phyloP scores from a whole-genome alignment of 2,329 filamentous ascomycete species.

The Blastomyces emzantsi region DNA sequence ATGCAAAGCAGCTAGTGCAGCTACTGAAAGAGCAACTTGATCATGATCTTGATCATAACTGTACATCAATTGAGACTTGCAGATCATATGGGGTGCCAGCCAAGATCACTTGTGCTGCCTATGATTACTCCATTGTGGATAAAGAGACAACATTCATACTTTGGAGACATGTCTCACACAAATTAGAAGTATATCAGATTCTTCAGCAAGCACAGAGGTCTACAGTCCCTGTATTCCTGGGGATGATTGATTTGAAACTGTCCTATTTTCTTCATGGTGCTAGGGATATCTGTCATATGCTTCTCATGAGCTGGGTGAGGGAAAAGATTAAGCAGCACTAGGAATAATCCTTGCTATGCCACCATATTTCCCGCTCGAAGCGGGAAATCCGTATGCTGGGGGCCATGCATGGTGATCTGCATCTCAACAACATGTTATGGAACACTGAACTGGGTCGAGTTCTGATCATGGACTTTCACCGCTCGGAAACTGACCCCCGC shows the following conservation, averaged over 20 bases:
- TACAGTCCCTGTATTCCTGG: constrained; percentile 24
- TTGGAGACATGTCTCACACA: constrained; percentile 21
- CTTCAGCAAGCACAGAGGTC: constrained; percentile 21
- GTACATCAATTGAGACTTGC: constrained; percentile 22
- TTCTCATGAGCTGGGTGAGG: constrained; percentile 24
- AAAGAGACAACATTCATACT: constrained; percentile 19
- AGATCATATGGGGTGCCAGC: constrained; percentile 23
- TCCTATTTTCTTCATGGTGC: constrained; percentile 24
- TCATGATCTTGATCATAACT: constrained; percentile 22
- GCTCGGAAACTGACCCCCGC: too few relatives aligned
- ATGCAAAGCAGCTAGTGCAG: constrained; percentile 17
- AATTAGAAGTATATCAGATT: constrained; percentile 22
- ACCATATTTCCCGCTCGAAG: constrained; percentile 3
- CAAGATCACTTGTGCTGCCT: constrained; percentile 23
- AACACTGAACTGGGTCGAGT: constrained; percentile 6
- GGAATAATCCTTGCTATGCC: constrained; percentile 1
- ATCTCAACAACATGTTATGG: constrained; percentile 21
- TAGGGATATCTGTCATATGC: constrained; percentile 24
- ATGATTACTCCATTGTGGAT: constrained; percentile 5
- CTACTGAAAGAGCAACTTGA: constrained; percentile 23
- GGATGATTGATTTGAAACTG: constrained; percentile 21
- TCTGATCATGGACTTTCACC: too few relatives aligned
- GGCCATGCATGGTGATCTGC: constrained; percentile 7
- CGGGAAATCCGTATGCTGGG: neutral
- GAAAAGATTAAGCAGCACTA: constrained; percentile 11